Evolutionary conservation across 2,329 filamentous ascomycete genomes (phyloP), one percentile per base, ranked within the genome.

Genomic region (Fusarium bactridioides): DNA sequence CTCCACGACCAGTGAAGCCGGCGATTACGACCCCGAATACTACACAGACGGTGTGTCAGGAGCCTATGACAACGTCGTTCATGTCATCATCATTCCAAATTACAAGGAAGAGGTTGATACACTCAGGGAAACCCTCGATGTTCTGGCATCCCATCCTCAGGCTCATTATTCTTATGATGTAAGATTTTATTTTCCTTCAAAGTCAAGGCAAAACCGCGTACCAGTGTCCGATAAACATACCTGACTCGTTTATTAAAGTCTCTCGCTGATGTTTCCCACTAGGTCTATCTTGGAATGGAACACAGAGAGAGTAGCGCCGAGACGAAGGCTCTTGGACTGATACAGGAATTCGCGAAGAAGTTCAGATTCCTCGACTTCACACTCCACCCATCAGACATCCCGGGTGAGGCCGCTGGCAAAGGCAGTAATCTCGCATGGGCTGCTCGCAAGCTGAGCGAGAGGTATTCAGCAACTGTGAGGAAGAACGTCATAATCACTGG

Each of bases 211-310:
- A 21, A 21, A 15, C n/a, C 11, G 16, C 27, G 27, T 38, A 19
- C 21, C 25, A 40, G 10, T 25, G 16, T 38, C n/a, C 10, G 11
- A 43, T 25, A 29, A 45, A 6, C 4, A 38, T 27, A 15, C 29
- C 45, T 27, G 35, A 29, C 21, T 51, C 38, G 4, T 25, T 15
- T 37, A 45, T 43, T 11, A n/a, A 29, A 45, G 27, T 47, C 50
- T 18, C 37, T 60, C 44, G 21, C 48, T 69, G 54, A 75, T 67
- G 21, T 27, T 25, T 37, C 38, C 15, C 44, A 18, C 19, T 68
- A 93, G 91, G 83, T 94, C 59, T 93, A 91, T 77, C 85, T 94
- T 35, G 92, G 89, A 27, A 93, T 93, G 91, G 92, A 93, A 78
- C 83, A 90, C 75, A 89, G 91, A 64, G 92, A 94, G 78, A 82